Percentiles rank a stretch among this genome's conserved stretches.
Conservation (phyloP, 108 stramenopile species). For the Cyclotella baltica region DNA sequence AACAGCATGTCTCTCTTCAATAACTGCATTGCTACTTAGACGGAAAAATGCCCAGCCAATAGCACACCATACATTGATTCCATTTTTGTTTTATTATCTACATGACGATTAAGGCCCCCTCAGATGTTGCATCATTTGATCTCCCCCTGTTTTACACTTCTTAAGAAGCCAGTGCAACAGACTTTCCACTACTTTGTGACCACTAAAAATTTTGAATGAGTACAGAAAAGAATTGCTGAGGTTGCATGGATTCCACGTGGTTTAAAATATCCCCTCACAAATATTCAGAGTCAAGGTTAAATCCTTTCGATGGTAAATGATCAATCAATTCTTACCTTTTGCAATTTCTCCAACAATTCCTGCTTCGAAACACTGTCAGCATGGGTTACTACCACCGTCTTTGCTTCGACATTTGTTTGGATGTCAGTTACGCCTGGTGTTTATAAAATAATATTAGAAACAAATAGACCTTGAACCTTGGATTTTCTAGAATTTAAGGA, state of each 20-base stretch:
- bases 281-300: too few relatives aligned
- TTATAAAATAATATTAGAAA: neutral
- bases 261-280: too few relatives aligned
- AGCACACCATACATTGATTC: too few relatives aligned
- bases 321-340: constrained; percentile 60
- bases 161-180: constrained; percentile 55
- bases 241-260: too few relatives aligned
- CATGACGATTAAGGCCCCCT: too few relatives aligned
- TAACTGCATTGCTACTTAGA: too few relatives aligned
- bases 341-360: constrained; percentile 74
- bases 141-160: too few relatives aligned
- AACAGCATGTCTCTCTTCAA: too few relatives aligned
- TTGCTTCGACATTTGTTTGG: constrained; percentile 78
- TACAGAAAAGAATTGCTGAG: neutral
- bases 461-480: neutral
- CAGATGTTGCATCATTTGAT: too few relatives aligned
- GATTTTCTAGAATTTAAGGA: too few relatives aligned
- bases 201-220: constrained; percentile 44
- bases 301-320: neutral
- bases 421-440: constrained; percentile 61
- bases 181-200: constrained; percentile 65
- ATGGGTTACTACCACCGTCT: constrained; percentile 72
- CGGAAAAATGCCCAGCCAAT: too few relatives aligned
- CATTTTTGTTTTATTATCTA: too few relatives aligned
- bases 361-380: constrained; percentile 65